Base-by-base conservation (phyloP, 2,329 filamentous ascomycete genomes). In the Coniella lustricola region DNA sequence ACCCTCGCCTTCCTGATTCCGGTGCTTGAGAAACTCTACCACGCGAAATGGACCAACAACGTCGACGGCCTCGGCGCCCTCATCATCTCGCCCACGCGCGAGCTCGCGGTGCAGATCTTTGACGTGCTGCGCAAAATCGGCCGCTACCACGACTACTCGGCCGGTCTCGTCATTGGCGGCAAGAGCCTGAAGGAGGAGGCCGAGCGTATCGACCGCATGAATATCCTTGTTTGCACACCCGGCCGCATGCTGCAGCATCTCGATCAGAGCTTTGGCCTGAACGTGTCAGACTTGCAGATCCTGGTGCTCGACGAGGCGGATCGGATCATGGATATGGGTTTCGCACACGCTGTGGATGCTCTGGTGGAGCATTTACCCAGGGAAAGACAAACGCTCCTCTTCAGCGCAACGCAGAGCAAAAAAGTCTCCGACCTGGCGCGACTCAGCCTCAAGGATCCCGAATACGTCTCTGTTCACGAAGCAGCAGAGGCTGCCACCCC, bases 241-340 rank as follows among this genome's bases (percentile, higher is more conserved):
- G 93, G 93, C 2, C 81, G 93, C 32, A 95, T 98, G 77, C 70
- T 97, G 57, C 93, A 98, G 67, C 93, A 98, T 66, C 74, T 98
- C 60, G 91, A 95, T 60, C 90, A 96, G 71, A 97, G 91, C 0
- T 87, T 89, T 1, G 82, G 85, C 16, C 86, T 98, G 62, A 89
- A 91, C 55, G 86, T 91, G 54, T 85, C 93, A 63, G 93, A 95
- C 63, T 66, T 98, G 55, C 88, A 95, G 68, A 87, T 98, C 64
- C 72, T 98, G 44, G 90, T 98, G 0, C 73, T 98, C 49, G 93
- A 98, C 60, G 93, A 98, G 66, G 93, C 93, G 3, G 93, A 98
- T 65, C 81, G 93, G 34, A 96, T 96, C 61, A 82, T 98, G 77
- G 93, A 98, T 62, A 93, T 97, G 89, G 93, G 93, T 4, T 98